Conservation (phyloP, 1,284 basidiomycete species). For the Crocinoboletus sp. region DNA sequence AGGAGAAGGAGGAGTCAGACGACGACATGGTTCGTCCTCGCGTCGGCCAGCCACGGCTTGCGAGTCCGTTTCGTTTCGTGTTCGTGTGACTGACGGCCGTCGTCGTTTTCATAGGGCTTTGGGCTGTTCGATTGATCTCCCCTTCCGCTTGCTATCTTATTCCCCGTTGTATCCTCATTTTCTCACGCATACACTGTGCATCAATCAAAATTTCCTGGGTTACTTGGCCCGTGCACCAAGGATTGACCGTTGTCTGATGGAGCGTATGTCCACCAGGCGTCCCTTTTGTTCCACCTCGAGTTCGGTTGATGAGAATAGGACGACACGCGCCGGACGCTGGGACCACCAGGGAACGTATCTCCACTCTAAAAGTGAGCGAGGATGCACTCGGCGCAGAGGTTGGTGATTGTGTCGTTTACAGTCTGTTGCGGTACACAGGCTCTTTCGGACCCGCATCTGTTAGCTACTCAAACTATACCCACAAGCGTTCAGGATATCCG, state of each 20-base stretch:
- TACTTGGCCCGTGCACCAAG: constrained; percentile 14
- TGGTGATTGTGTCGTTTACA: too few species aligned
- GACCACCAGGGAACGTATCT: background rate
- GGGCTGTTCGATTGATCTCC: constrained; percentile 73
- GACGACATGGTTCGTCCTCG: constrained; percentile 81
- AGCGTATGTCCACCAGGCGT: background rate
- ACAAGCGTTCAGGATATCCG: too few species aligned
- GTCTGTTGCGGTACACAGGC: too few species aligned
- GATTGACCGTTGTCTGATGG: background rate
- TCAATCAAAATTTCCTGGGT: constrained; percentile 19
- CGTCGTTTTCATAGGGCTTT: constrained; percentile 47
- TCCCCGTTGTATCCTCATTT: constrained; percentile 16
- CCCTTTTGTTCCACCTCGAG: background rate
- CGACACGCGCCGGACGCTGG: background rate
- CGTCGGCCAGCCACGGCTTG: background rate
- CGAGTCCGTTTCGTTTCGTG: too few species aligned
- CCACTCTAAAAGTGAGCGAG: too few species aligned
- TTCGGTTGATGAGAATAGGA: background rate
- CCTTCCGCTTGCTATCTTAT: constrained; percentile 26
- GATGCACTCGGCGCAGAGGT: too few species aligned
- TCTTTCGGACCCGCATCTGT: too few species aligned
- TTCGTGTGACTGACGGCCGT: background rate
- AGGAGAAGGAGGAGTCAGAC: constrained; percentile 89
- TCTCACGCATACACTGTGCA: constrained; percentile 18
- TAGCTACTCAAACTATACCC: too few species aligned